These are phyloP conservation scores for Discostella stelligera DNA, from an alignment of 352 stramenopile species.

Conservation along the genomic window DNA sequence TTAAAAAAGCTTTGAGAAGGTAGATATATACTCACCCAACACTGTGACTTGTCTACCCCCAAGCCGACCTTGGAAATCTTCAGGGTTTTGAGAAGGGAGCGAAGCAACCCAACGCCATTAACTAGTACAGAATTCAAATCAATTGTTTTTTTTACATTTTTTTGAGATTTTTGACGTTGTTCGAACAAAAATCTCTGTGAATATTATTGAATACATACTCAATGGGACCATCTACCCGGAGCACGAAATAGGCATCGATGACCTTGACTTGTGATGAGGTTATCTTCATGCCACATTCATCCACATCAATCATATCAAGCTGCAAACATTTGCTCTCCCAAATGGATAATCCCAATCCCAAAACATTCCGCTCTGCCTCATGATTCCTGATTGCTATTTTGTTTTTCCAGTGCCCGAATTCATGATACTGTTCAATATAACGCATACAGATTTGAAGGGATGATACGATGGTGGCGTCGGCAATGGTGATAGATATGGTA, in stretches of 20 bases:
- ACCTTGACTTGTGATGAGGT: conserved; percentile 6
- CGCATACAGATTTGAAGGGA: neutral
- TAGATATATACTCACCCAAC: too few species aligned
- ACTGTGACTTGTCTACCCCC: conserved; percentile 84
- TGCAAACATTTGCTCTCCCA: neutral
- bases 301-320: conserved; percentile 11
- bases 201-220: conserved; percentile 27
- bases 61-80: too few species aligned
- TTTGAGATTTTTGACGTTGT: too few species aligned
- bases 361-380: neutral
- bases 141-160: too few species aligned
- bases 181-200: too few species aligned
- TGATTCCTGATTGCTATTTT: neutral
- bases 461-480: too few species aligned
- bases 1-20: too few species aligned
- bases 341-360: neutral
- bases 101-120: conserved; percentile 80
- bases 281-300: conserved; percentile 6
- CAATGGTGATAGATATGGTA: too few species aligned
- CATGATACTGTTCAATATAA: neutral
- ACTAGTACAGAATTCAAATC: too few species aligned
- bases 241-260: conserved; percentile 13
- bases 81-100: conserved; percentile 75
- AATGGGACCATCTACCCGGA: conserved; percentile 22
- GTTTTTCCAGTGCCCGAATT: too few species aligned